Evolutionary conservation across 768 basidiomycete species (phyloP).

Genomic region (Kwoniella bestiolae): DNA sequence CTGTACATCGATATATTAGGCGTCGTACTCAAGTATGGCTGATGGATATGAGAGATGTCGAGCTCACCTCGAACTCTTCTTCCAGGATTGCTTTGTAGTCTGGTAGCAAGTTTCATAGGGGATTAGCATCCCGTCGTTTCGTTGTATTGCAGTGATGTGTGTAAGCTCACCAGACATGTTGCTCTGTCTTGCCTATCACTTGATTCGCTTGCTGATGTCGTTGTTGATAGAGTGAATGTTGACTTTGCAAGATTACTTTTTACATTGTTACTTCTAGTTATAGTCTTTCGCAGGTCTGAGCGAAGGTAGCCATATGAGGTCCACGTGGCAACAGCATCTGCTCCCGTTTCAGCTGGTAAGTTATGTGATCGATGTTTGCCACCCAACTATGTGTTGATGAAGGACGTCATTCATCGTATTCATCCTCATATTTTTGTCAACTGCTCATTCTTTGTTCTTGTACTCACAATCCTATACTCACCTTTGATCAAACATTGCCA

Average conservation of each 20-base stretch:
- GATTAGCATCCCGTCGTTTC: not conserved
- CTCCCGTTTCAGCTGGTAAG: too few species aligned
- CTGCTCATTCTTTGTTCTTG: not conserved
- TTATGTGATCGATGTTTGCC: conserved; percentile 10
- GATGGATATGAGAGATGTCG: too few species aligned
- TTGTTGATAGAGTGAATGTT: too few species aligned
- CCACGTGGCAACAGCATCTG: too few species aligned
- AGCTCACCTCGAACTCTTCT: conserved; percentile 88
- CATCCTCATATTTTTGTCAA: not conserved
- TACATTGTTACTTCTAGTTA: too few species aligned
- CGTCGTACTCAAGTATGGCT: too few species aligned
- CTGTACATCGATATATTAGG: too few species aligned
- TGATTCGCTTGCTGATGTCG: not conserved
- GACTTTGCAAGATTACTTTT: too few species aligned
- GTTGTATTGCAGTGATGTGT: not conserved
- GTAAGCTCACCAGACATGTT: conserved; percentile 10
- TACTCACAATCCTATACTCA: not conserved
- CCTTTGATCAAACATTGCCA: not conserved
- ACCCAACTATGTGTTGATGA: conserved; percentile 6
- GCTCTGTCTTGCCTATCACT: not conserved
- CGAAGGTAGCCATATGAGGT: not conserved
- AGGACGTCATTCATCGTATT: too few species aligned
- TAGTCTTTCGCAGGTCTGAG: too few species aligned
- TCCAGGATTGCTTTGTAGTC: conserved; percentile 62
- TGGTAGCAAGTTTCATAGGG: not conserved